A percentile compares a stretch with the other conserved stretches of the same genome.
Conservation (phyloP, 192 early-diverging fungal genomes). For the Polychytrium aggregatum region DNA sequence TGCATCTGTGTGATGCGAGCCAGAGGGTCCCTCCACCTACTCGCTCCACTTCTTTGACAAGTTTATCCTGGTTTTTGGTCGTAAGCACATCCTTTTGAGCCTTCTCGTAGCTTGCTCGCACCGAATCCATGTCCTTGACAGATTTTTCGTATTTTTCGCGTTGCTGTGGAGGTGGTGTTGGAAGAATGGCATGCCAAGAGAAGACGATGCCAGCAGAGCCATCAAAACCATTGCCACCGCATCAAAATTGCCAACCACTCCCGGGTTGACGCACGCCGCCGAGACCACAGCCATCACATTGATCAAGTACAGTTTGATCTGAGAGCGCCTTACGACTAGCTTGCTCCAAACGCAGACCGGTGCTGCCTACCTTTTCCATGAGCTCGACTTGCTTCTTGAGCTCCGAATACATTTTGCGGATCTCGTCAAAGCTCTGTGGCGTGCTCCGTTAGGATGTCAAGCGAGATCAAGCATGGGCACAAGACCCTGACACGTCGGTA, state of each 20-base stretch:
- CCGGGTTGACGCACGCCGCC: no score
- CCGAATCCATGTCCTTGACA: conserved; percentile 23
- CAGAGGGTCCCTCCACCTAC: conserved; percentile 1
- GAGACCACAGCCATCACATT: no score
- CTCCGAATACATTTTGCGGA: conserved; percentile 16
- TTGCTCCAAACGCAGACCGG: no score
- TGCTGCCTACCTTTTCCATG: conserved; percentile 29
- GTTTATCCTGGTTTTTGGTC: conserved; percentile 23
- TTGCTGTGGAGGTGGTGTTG: no score
- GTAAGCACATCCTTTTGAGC: conserved; percentile 20
- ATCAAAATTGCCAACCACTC: no score
- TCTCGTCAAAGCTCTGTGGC: conserved; percentile 26
- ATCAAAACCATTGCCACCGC: no score
- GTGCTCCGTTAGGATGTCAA: background rate
- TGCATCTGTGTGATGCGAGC: no score
- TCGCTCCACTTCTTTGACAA: conserved; percentile 10
- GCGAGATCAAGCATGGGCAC: background rate
- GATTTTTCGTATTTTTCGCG: conserved; percentile 25
- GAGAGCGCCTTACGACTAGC: no score
- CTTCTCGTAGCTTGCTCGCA: conserved; percentile 14
- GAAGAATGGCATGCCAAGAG: no score
- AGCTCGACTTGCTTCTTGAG: conserved; percentile 12
- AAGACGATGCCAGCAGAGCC: no score
- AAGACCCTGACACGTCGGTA: background rate
- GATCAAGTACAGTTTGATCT: no score